Percentiles rank a stretch among this genome's conserved stretches.
These are phyloP conservation scores for Pascua sp. DNA, from an alignment of 1,284 basidiomycete genomes.

Conservation along the genomic window DNA sequence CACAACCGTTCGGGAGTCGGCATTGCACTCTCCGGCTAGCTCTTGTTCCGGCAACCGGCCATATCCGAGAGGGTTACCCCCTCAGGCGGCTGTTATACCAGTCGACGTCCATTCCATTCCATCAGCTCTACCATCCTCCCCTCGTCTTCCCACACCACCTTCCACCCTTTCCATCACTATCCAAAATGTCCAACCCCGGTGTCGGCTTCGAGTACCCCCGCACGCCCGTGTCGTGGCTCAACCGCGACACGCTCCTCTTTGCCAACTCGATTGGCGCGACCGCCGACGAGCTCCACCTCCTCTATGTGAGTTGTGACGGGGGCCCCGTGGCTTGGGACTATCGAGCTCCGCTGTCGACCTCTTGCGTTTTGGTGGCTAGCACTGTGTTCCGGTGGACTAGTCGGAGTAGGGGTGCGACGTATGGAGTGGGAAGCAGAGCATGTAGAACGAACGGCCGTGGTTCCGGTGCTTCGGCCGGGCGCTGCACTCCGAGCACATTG, in stretches of 20 bases:
- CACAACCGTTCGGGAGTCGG: too few species aligned
- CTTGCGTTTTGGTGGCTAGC: too few species aligned
- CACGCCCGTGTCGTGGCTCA: conserved; percentile 11
- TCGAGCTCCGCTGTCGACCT: background rate
- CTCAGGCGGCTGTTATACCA: too few species aligned
- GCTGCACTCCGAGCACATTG: background rate
- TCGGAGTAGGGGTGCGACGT: background rate
- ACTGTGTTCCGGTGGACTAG: too few species aligned
- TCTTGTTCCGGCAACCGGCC: too few species aligned
- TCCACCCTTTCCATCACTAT: background rate
- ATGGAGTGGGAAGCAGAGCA: background rate
- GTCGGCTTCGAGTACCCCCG: conserved; percentile 17
- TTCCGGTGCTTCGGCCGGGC: too few species aligned
- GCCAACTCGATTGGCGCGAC: conserved; percentile 22
- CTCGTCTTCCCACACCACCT: background rate
- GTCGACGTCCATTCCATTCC: too few species aligned
- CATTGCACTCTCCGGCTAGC: too few species aligned
- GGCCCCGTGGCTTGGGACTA: background rate
- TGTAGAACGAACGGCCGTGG: background rate
- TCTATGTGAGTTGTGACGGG: conserved; percentile 9
- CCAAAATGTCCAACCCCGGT: conserved; percentile 10
- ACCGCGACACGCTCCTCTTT: conserved; percentile 20
- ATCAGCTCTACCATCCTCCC: too few species aligned
- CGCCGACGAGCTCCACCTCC: conserved; percentile 20
- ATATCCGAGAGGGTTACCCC: too few species aligned